Base-by-base conservation (phyloP, 352 stramenopile genomes). In the Pythium aristosporum region DNA sequence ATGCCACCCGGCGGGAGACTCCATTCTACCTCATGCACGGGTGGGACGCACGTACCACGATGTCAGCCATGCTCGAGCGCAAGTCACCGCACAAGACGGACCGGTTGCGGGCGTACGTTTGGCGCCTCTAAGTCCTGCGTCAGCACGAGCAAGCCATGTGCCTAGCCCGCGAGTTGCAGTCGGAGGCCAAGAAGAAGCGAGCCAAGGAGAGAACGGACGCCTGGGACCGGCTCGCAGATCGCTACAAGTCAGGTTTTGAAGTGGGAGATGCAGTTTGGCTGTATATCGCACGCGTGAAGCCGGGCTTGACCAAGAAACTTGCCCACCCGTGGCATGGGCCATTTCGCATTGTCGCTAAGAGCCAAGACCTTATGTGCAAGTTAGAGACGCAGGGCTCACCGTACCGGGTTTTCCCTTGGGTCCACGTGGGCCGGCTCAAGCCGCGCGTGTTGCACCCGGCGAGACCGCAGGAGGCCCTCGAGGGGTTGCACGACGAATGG, bases 361-460 rank as follows among this genome's bases (percentile, higher is more conserved):
- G 9, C 11, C 1, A 36, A n/a, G 21, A 65, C 5, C 51, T 68
- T 32, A 25, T 48, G 3, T 57, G 63, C 15, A 58, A 57, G 41
- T 50, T 72, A 0, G 25, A 69, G 16, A 46, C 54, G 0, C 30
- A 32, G 12, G 50, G 37, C 0, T 61, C 55, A 0, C 30, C 48
- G 6, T 74, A 74, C 21, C 20, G 43, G 0, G 12, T 76, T 0
- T 70, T 66, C 47, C 65, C 69, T 1, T 60, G 56, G 18, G 66
- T 73, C 0, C 72, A 76, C 39, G 36, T 79, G 1, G 57, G 65
- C 16, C 61, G 67, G 52, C 30, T 79, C 13, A 74, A 79, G 54
- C 34, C 60, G 0, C 47, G 65, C 1, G 3, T 55, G 4, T 18
- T 61, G 18, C 55, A 37, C 23, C 50, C 54, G 12, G 50, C 57